Evolutionary conservation across 805 yeast species (phyloP).

Genomic region (Clavispora vitiphila): DNA sequence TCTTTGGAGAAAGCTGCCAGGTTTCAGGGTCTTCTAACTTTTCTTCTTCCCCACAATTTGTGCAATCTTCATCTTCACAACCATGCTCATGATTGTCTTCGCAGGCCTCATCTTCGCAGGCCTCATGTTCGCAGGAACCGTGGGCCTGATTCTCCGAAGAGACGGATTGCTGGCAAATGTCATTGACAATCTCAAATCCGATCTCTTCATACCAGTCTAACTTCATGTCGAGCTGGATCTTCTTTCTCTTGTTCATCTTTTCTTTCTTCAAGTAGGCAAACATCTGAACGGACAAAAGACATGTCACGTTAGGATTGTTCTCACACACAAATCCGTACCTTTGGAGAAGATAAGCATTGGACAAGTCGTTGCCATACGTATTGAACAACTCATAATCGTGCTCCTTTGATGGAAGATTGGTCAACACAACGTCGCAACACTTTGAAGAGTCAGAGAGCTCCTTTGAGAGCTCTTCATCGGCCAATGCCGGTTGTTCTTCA

Average conservation of each 20-base stretch:
- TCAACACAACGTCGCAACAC: constrained; percentile 67
- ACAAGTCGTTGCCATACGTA: constrained; percentile 68
- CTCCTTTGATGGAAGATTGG: constrained; percentile 38
- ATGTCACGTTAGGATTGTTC: constrained; percentile 43
- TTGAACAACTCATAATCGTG: constrained; percentile 61
- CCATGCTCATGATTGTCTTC: constrained; percentile 17
- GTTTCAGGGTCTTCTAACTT: constrained; percentile 23
- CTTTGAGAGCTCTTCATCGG: constrained; percentile 24
- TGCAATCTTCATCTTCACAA: constrained; percentile 19
- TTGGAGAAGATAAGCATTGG: constrained; percentile 61
- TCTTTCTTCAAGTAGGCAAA: constrained; percentile 25
- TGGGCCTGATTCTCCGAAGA: too few relatives aligned
- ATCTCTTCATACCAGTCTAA: constrained; percentile 46
- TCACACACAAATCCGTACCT: constrained; percentile 75
- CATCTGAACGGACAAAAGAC: constrained; percentile 53
- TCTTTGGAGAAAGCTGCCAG: constrained; percentile 42
- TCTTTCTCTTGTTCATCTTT: constrained; percentile 19
- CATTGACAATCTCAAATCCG: constrained; percentile 38
- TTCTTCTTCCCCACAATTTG: constrained; percentile 10
- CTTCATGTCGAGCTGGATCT: constrained; percentile 31
- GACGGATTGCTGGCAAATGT: constrained; percentile 9
- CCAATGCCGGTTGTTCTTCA: constrained; percentile 2
- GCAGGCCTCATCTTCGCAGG: constrained; percentile 13
- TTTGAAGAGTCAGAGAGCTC: constrained; percentile 34
- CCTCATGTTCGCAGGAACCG: constrained; percentile 7